Evolutionary conservation across 345 rosid genomes (phyloP), one percentile per base, ranked within the genome.

Genomic region (Camelina hispida): DNA sequence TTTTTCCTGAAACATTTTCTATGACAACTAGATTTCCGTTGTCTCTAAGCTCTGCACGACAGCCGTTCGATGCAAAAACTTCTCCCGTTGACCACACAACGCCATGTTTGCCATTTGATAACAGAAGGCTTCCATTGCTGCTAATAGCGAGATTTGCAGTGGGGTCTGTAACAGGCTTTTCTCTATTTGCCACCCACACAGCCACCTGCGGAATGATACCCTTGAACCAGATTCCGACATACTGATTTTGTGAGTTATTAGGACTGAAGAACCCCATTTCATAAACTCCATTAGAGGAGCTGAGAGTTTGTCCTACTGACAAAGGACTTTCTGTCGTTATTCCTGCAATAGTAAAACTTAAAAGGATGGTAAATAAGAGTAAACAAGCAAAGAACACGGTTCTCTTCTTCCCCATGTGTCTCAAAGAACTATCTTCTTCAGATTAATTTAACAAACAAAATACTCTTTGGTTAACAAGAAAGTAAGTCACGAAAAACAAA

Each of bases 141-240:
- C 37, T 68, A 28, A 81, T 70, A 51, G 34, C 12, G 6, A 78
- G 17, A 34, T 10, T 59, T n/a, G 76, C 68, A 1, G n/a, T 53
- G 2, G 71, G 12, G 11, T 60, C 79, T 69, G 64, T 48, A 22
- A 74, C 22, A 10, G 85, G 82, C 3, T 28, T 48, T 54, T 85
- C 71, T 73, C 81, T 76, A 47, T 85, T 85, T 11, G 84, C 84
- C 20, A 85, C 78, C 85, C 87, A 84, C 12, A 81, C 79, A 35
- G 69, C 77, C 15, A 60, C 77, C 14, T 35, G 47, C 6, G 55
- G 61, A 15, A 53, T 30, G 35, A 71, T 56, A 14, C 62, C 66
- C 55, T 71, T 80, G 78, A 18, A 83, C 85, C 85, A 83, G 32
- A 83, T 80, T 47, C 85, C 85, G 0, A 78, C 62, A 62, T 80